phyloP scores from a whole-genome alignment of 164 flowering plant species.

The Kalanchoe fedtschenkoi region DNA sequence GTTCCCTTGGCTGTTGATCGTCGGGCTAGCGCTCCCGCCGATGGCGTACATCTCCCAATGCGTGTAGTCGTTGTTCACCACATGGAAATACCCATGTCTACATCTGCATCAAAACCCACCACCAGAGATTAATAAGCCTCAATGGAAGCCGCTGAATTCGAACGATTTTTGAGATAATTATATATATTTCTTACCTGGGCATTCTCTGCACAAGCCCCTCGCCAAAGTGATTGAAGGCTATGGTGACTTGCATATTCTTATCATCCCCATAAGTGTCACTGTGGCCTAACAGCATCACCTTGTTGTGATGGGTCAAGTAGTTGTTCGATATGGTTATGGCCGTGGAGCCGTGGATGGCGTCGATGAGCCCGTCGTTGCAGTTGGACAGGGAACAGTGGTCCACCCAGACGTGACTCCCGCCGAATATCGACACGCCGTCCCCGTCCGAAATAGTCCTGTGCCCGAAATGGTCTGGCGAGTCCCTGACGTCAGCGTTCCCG shows the following conservation, averaged over 20 bases:
- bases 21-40: slow-evolving; percentile 6
- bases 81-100: slow-evolving; percentile 9
- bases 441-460: slow-evolving; percentile 8
- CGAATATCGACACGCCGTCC: slow-evolving; percentile 5
- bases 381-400: slow-evolving; percentile 5
- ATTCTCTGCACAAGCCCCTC: slow-evolving; percentile 7
- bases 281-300: slow-evolving; percentile 6
- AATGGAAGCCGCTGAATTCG: too few relatives aligned
- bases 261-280: slow-evolving; percentile 7
- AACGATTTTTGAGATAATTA: too few relatives aligned
- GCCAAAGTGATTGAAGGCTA: slow-evolving; percentile 7
- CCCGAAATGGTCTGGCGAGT: slow-evolving; percentile 7
- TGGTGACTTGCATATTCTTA: slow-evolving; percentile 5
- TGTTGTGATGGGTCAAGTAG: slow-evolving; percentile 4
- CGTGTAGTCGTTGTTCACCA: slow-evolving; percentile 7
- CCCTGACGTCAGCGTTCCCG: slow-evolving; percentile 5
- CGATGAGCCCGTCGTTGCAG: slow-evolving; percentile 4
- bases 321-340: slow-evolving; percentile 1
- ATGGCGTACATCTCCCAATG: slow-evolving; percentile 8
- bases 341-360: slow-evolving; percentile 3
- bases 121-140: too few relatives aligned
- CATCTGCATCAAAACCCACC: too few relatives aligned
- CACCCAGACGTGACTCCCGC: slow-evolving; percentile 7
- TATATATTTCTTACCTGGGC: slow-evolving; percentile 7
- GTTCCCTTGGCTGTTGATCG: slow-evolving; percentile 7